Base-by-base conservation (phyloP, 371 early-diverging fungal species). In the Gilbertella persicaria region DNA sequence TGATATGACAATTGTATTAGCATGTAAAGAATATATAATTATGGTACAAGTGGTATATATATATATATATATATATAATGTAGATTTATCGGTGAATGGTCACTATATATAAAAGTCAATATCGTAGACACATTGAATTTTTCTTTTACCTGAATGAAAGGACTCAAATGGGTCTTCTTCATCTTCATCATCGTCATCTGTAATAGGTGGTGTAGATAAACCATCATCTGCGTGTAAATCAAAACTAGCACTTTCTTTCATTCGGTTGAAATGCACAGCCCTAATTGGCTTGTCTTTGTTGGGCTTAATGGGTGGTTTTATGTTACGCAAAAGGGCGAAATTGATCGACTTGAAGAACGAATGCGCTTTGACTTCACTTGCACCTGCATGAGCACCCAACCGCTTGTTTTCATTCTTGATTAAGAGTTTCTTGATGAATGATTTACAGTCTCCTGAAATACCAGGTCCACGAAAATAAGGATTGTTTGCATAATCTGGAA, bases 301-400 rank as follows among this genome's bases (percentile, higher is more conserved):
- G 12, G 99, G 99, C 37, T 92, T 70, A 58, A 98, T 94, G 4
- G 99, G 99, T 20, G 99, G 94, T 39, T 84, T 85, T 59, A 78
- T 74, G 61, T 95, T 84, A 35, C 96, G 78, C 56, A 97, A 63
- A 23, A 96, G 70, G 0, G 96, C 95, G 90, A 96, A 99, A 44
- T 95, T 90, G 37, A 94, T 82, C 30, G 79, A 82, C 61, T 88
- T 90, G 78, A 99, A 99, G 64, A 94, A 98, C 12, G 89, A 73
- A 66, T 99, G 98, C 2, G 82, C 76, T 73, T 96, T 97, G 45
- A 99, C 89, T 65, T 99, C 98, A 26, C 93, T 86, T 2, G 98
- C 97, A 19, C 98, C 98, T 4, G 90, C 87, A 17, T 81, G 80
- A 19, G 88, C 81, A 4, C 98, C 98, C 12, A 97, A 69, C 4